These are phyloP conservation scores for Fusarium euwallaceae DNA, from an alignment of 2,329 filamentous ascomycete species.

Conservation along the genomic window DNA sequence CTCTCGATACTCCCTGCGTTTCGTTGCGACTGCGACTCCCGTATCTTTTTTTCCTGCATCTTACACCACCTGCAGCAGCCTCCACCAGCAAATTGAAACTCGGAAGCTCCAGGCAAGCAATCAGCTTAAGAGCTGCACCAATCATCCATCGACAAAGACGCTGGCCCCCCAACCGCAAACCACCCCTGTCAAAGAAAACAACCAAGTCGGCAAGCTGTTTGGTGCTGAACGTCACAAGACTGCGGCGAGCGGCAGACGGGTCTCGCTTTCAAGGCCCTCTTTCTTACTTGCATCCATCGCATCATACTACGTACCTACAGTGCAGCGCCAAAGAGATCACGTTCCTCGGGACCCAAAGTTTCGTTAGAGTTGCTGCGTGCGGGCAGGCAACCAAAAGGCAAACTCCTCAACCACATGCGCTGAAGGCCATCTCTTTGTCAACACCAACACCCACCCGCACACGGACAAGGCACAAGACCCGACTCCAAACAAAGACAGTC, in stretches of 20 bases:
- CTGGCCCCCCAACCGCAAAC: constrained; percentile 38
- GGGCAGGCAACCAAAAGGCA: constrained; percentile 20
- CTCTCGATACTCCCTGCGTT: neutral
- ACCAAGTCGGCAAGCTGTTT: constrained; percentile 17
- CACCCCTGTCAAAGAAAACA: constrained; percentile 27
- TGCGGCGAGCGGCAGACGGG: constrained; percentile 5
- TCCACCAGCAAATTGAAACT: neutral
- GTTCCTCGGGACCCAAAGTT: constrained; percentile 2
- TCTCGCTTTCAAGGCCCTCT: constrained; percentile 33
- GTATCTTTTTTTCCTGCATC: neutral
- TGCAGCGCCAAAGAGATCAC: neutral
- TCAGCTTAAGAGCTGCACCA: constrained; percentile 15
- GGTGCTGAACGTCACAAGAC: constrained; percentile 20
- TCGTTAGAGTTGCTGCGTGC: constrained; percentile 30
- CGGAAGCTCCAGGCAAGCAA: constrained; percentile 21
- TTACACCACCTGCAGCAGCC: neutral
- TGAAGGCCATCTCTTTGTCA: neutral
- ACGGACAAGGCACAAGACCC: constrained; percentile 31
- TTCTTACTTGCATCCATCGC: constrained; percentile 1
- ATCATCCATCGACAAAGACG: constrained; percentile 15
- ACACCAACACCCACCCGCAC: neutral
- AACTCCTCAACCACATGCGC: constrained; percentile 13
- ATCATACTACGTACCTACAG: constrained; percentile 4
- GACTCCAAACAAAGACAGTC: constrained; percentile 26
- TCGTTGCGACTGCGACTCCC: neutral